Evolutionary conservation across 352 stramenopile genomes (phyloP), one percentile per base, ranked within the genome.

Genomic region (Globisporangium carolinianum): DNA sequence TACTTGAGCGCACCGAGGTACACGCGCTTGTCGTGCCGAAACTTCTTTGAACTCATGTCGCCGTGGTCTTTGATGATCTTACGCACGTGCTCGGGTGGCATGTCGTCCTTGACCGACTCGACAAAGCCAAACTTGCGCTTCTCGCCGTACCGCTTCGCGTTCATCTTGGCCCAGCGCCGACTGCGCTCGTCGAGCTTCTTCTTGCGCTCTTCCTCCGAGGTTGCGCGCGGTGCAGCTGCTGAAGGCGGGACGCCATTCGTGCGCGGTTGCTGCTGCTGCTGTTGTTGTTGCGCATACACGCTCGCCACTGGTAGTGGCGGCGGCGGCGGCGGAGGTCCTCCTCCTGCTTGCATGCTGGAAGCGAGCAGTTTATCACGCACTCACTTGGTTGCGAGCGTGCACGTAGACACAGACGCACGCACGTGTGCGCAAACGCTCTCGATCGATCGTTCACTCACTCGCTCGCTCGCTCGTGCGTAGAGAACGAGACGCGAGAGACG

Each of bases 1-100:
- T 99, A 99, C 73, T 99, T 99, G 48, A 99, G 79, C 46, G 97
- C 97, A n/a, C 97, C 97, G 0, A 99, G 69, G 69, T 99, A 99
- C 36, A 99, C 88, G 52, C 97, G 86, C 73, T 99, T 99, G 75
- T 99, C 97, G 61, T 98, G 89, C 17, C 95, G 88, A 69, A 99
- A 99, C 62, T 99, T 98, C 77, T 99, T 98, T 52, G 91, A 98
- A 58, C 94, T 98, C 97, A 99, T 99, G 71, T 99, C 97, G 24
- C 97, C 97, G 72, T 99, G 97, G 82, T 99, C 97, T 53, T 98
- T 97, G 48, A 99, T 82, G 63, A 99, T 99, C 77, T 99, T 99
- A 51, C 97, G 95, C 51, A 99, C 84, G 68, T 99, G 97, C 81
- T 99, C 97, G 0, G 96, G 72, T 5, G 89, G 90, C 85, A 97